A percentile compares a stretch with the other conserved stretches of the same genome.
Evolutionary conservation across 176 grass and related monocot species (phyloP).

Genomic region (Oryza meyeriana): DNA sequence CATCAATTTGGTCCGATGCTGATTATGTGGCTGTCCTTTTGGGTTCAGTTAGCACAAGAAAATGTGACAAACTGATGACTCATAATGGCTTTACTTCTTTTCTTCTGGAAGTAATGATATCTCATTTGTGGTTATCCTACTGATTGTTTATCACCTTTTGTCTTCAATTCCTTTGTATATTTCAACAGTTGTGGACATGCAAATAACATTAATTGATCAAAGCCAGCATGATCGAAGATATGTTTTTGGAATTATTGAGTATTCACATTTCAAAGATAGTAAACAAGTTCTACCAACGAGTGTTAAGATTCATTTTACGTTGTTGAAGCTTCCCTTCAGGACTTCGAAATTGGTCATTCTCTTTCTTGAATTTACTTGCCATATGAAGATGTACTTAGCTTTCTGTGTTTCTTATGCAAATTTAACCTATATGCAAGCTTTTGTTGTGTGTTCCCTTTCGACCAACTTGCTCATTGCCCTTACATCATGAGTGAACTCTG

Average conservation of each 20-base stretch:
- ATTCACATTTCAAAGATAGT: slow-evolving; percentile 19
- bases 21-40: slow-evolving; percentile 13
- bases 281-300: background rate
- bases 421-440: background rate
- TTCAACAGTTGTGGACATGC: background rate
- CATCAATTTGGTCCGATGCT: background rate
- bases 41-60: slow-evolving; percentile 11
- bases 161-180: background rate
- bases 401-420: slow-evolving; percentile 22
- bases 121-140: background rate
- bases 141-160: slow-evolving; percentile 11
- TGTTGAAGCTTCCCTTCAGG: slow-evolving; percentile 7
- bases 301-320: background rate
- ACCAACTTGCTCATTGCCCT: background rate
- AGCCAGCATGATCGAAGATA: background rate
- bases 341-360: slow-evolving; percentile 10
- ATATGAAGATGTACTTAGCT: slow-evolving; percentile 10
- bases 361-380: slow-evolving; percentile 19
- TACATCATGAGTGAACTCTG: slow-evolving; percentile 29
- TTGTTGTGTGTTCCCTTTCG: background rate
- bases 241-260: slow-evolving; percentile 18
- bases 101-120: slow-evolving; percentile 7
- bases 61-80: background rate
- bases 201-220: slow-evolving; percentile 3
- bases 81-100: background rate